Conservation (phyloP, 1,139 yeast species). For the Yamadazyma atlantica region DNA sequence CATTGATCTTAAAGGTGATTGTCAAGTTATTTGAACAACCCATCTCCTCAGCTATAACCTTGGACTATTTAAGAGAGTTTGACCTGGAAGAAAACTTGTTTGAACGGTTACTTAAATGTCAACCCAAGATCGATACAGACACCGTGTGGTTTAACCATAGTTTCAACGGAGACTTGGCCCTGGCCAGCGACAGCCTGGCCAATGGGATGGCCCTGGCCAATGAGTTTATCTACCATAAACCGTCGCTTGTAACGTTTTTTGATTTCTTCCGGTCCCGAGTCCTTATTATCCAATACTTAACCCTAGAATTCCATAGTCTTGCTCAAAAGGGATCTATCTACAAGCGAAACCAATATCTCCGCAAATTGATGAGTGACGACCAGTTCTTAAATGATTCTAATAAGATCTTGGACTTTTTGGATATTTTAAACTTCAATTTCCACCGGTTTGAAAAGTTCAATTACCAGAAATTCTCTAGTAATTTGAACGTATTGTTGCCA, state of each 20-base stretch:
- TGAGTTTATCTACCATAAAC: constrained; percentile 30
- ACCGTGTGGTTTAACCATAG: constrained; percentile 52
- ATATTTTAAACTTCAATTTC: constrained; percentile 60
- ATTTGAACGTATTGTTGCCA: constrained; percentile 28
- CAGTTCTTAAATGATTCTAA: constrained; percentile 55
- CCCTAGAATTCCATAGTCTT: constrained; percentile 72
- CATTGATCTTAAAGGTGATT: constrained; percentile 59
- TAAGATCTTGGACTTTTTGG: constrained; percentile 65
- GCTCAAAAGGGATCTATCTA: constrained; percentile 51
- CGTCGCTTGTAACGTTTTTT: constrained; percentile 53
- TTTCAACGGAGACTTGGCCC: constrained; percentile 41
- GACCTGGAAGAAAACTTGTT: constrained; percentile 40
- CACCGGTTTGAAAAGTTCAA: constrained; percentile 37
- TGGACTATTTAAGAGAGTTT: constrained; percentile 50
- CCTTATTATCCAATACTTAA: constrained; percentile 60
- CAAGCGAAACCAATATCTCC: constrained; percentile 54
- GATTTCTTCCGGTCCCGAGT: constrained; percentile 65
- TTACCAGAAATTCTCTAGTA: constrained; percentile 35
- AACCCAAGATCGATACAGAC: constrained; percentile 50
- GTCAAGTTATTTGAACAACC: constrained; percentile 58
- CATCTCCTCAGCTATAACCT: constrained; percentile 50
- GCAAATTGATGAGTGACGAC: constrained; percentile 49
- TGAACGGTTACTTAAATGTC: constrained; percentile 49
- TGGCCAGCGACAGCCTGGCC: constrained; percentile 23
- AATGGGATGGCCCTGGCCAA: constrained; percentile 28